phyloP scores from a whole-genome alignment of 208 protist genomes.

The Trypanosoma vivax region DNA sequence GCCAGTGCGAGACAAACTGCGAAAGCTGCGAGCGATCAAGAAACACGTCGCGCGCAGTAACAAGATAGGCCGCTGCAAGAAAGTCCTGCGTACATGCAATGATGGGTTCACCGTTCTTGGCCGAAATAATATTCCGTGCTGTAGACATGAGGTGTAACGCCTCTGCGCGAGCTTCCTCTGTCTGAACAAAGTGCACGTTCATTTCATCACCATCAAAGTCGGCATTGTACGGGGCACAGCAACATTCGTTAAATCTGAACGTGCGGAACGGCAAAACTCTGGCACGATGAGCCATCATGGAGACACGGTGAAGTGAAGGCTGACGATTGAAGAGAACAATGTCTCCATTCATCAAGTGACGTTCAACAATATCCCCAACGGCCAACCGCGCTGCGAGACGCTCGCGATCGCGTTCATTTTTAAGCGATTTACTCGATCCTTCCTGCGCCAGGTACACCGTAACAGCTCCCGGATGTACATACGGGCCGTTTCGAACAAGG shows the following conservation, averaged over 20 bases:
- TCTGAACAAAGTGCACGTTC: conserved; percentile 99
- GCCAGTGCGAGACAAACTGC: conserved; percentile 88
- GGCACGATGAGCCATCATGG: conserved; percentile 98
- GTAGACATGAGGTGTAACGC: conserved; percentile 94
- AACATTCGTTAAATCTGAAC: conserved; percentile 99
- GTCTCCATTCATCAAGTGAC: conserved; percentile 98
- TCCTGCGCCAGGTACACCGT: conserved; percentile 86
- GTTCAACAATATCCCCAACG: conserved; percentile 97
- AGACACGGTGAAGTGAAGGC: conserved; percentile 98
- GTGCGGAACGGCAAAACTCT: conserved; percentile 96
- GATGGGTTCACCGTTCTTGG: conserved; percentile 97
- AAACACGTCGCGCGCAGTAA: conserved; percentile 96
- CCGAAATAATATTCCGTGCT: conserved; percentile 97
- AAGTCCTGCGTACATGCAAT: conserved; percentile 99
- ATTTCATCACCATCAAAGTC: conserved; percentile 99
- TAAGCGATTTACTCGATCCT: conserved; percentile 68
- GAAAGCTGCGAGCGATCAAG: conserved; percentile 90
- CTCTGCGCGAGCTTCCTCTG: conserved; percentile 98
- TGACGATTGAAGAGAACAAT: conserved; percentile 99
- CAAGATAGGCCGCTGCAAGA: conserved; percentile 94
- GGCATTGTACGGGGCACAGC: conserved; percentile 98
- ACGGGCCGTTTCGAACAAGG: conserved; percentile 94
- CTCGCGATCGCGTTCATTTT: conserved; percentile 60
- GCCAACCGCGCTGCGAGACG: conserved; percentile 75
- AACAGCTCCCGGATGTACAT: conserved; percentile 95